Evolutionary conservation across 768 basidiomycete genomes (phyloP), one percentile per base, ranked within the genome.

Genomic region (Lepiota venenata): DNA sequence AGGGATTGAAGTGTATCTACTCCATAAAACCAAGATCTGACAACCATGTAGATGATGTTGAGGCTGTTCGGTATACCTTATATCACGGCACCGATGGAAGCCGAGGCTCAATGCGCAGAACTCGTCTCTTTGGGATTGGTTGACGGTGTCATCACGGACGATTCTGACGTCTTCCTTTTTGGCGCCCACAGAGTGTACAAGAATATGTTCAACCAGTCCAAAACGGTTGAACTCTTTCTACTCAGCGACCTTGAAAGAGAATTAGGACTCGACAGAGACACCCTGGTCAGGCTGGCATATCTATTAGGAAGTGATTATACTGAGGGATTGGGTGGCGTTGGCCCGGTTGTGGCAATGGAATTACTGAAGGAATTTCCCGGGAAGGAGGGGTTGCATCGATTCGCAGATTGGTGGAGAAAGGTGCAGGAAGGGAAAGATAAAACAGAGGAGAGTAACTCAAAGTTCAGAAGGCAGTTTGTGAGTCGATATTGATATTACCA

Each of bases 121-220:
- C 85, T 99, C 8, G 86, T 93, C 7, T 74, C 82, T 4, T 77
- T 98, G 12, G 83, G 85, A 14, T 78, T 98, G 25, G 96, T 97
- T 36, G 94, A 99, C 59, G 97, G 97, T 0, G 89, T 99, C 51
- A 98, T 99, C 67, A 99, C 97, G 0, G 97, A 99, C 67, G 97
- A 99, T 69, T 97, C 93, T 4, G 97, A 99, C 64, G 94, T 98
- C 46, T 99, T 99, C 71, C 85, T 99, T 46, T 99, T 99, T 61
- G 97, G 97, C 29, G 96, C 93, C 20, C 71, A 81, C 60, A 87
- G 93, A n/a, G 92, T 98, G 16, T 97, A 90, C 80, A 97, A 96
- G 72, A 98, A 99, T 68, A 96, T 99, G 90, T 99, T 99, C 75
- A 98, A 98, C 67, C 96, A 98, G 69, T 90, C 91, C 45, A 98